These are phyloP conservation scores for Thelephora aurantiotincta DNA, from an alignment of 768 basidiomycete species.

Conservation along the genomic window DNA sequence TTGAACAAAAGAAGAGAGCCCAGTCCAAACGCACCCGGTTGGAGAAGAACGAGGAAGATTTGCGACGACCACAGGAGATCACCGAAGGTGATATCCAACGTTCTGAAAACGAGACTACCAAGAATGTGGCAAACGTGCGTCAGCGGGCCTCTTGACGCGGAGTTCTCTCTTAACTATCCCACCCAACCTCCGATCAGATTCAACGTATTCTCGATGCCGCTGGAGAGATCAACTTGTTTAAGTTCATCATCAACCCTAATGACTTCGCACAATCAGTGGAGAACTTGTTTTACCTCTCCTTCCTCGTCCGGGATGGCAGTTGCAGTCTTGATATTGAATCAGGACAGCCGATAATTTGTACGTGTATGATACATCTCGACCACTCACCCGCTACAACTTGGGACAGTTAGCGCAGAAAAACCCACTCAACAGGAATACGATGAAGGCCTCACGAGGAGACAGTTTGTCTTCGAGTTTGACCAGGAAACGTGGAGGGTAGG, in stretches of 20 bases:
- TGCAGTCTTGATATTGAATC: constrained; percentile 58
- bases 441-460: constrained; percentile 55
- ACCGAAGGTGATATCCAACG: constrained; percentile 72
- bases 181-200: constrained; percentile 29
- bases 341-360: constrained; percentile 68
- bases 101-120: constrained; percentile 80
- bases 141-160: neutral
- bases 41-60: constrained; percentile 59
- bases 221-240: constrained; percentile 61
- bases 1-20: constrained; percentile 71
- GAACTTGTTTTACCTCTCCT: constrained; percentile 91
- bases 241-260: constrained; percentile 78
- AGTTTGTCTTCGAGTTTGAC: constrained; percentile 87
- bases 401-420: constrained; percentile 20
- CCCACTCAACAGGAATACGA: constrained; percentile 51
- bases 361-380: constrained; percentile 12
- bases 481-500: constrained; percentile 79
- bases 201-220: constrained; percentile 39
- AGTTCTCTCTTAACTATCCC: neutral
- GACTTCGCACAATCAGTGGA: constrained; percentile 92
- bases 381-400: constrained; percentile 17
- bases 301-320: constrained; percentile 77
- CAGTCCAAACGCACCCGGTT: constrained; percentile 46
- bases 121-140: constrained; percentile 64
- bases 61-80: constrained; percentile 64